Base-by-base conservation (phyloP, 768 basidiomycete species). In the Boletus rex-veris region DNA sequence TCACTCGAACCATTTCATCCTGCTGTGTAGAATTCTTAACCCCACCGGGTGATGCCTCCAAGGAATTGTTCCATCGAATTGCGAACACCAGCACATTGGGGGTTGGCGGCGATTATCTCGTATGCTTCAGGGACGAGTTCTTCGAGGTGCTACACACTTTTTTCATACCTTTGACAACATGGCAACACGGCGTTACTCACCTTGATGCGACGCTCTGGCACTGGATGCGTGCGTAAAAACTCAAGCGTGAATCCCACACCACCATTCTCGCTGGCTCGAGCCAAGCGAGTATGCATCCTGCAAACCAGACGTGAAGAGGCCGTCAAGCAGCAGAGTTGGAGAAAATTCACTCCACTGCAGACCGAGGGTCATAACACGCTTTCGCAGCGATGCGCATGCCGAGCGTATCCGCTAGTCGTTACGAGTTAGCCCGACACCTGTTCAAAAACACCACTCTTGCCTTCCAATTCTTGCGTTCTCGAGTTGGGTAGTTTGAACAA, bases 301-400 rank as follows among this genome's bases (percentile, higher is more conserved):
- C 31, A 45, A 24, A 51, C 18, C 38, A 14, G 33, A 48, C 42
- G n/a, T 50, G 33, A 45, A 30, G 50, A 53, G 7, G 45, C 39
- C 5, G 8, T 44, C 28, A 47, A 33, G 14, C 19, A 4, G 45
- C 19, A 4, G 45, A 19, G 16, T 9, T 3, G 6, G 33, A 19
- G 11, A 37, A 24, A 48, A 52, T 26, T 60, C 62, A 93, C 92
- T 79, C 77, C 12, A 88, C 83, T 4, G 90, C 81, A 19, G 85
- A 88, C 16, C 69, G 73, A 0, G 95, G 94, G 64, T 98, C 81
- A 66, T 83, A 98, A 71, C 95, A 98, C 0, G 93, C 95, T 59
- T 77, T 80, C 46, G 91, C 79, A 74, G 88, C 87, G 26, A 98
- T 75, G 7, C 79, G 78, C 43, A 98, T 69, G 8, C 96, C 95